A percentile compares a stretch with the other conserved stretches of the same genome.
phyloP scores from a whole-genome alignment of 805 yeast genomes.

The Saccharomyces cerevisiae region DNA sequence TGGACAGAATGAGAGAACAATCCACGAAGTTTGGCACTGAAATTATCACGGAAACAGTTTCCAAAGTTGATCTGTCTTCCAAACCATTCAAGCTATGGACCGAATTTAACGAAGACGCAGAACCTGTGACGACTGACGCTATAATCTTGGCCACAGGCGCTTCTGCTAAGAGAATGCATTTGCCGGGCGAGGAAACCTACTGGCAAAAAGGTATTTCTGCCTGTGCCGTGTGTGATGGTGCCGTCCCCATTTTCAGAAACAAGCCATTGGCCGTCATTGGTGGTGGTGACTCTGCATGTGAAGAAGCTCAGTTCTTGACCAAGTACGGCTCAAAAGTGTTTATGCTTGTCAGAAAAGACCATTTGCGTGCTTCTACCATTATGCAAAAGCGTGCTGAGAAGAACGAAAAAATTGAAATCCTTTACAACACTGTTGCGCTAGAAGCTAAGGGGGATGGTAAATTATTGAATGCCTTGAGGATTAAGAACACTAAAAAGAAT shows the following conservation, averaged over 20 bases:
- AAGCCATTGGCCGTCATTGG: slow-evolving; percentile 96
- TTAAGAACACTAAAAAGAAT: slow-evolving; percentile 66
- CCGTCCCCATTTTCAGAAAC: slow-evolving; percentile 96
- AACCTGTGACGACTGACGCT: slow-evolving; percentile 88
- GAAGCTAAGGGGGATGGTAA: slow-evolving; percentile 95
- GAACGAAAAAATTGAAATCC: slow-evolving; percentile 83
- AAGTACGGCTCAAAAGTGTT: slow-evolving; percentile 95
- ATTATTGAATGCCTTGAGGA: slow-evolving; percentile 53
- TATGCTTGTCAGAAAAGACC: slow-evolving; percentile 89
- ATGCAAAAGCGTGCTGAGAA: slow-evolving; percentile 89
- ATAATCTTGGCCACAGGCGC: slow-evolving; percentile 96
- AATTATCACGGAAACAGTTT: slow-evolving; percentile 87
- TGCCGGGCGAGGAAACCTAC: slow-evolving; percentile 95
- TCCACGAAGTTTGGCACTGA: slow-evolving; percentile 84
- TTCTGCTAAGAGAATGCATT: slow-evolving; percentile 84
- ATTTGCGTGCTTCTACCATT: slow-evolving; percentile 87
- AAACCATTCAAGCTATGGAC: slow-evolving; percentile 96
- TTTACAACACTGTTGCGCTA: slow-evolving; percentile 74
- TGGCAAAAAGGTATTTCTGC: slow-evolving; percentile 99
- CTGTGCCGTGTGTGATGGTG: slow-evolving; percentile 99
- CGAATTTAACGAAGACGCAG: slow-evolving; percentile 87
- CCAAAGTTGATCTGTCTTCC: slow-evolving; percentile 80
- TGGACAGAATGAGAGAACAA: slow-evolving; percentile 92
- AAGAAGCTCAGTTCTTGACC: slow-evolving; percentile 94
- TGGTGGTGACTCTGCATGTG: slow-evolving; percentile 99